These are phyloP conservation scores for Hypoxylon fragiforme DNA, from an alignment of 495 filamentous ascomycete genomes.

Conservation along the genomic window DNA sequence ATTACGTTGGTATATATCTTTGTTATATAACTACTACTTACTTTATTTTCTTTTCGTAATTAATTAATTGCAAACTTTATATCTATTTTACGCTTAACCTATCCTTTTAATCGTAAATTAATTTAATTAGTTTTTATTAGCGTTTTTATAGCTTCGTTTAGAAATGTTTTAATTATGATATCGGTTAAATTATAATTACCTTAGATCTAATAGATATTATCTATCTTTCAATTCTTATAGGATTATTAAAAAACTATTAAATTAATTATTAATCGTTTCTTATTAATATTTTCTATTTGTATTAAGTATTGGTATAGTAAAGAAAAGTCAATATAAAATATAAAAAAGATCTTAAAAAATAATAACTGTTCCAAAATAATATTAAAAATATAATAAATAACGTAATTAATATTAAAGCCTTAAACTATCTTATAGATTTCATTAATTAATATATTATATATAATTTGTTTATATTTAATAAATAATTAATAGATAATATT, in stretches of 20 bases:
- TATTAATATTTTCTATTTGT: neutral
- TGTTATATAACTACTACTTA: neutral
- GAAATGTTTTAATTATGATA: neutral
- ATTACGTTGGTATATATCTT: neutral
- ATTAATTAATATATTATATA: neutral
- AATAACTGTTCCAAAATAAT: neutral
- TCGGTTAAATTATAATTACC: neutral
- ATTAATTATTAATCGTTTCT: neutral
- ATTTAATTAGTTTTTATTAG: neutral
- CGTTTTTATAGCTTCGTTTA: neutral
- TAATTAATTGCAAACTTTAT: neutral
- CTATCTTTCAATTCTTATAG: neutral
- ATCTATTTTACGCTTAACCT: neutral
- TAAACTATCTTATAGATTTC: neutral
- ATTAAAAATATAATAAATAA: neutral
- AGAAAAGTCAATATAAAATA: neutral
- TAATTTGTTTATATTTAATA: neutral
- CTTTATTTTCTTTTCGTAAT: neutral
- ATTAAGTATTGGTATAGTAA: neutral
- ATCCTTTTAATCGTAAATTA: neutral
- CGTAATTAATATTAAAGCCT: neutral
- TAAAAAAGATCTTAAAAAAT: neutral
- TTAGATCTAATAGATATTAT: neutral
- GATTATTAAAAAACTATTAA: neutral
- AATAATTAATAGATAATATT: neutral